Percentiles rank a stretch among this genome's conserved stretches.
phyloP scores from a whole-genome alignment of 805 yeast species.

The Dipodascopsis uninucleata region DNA sequence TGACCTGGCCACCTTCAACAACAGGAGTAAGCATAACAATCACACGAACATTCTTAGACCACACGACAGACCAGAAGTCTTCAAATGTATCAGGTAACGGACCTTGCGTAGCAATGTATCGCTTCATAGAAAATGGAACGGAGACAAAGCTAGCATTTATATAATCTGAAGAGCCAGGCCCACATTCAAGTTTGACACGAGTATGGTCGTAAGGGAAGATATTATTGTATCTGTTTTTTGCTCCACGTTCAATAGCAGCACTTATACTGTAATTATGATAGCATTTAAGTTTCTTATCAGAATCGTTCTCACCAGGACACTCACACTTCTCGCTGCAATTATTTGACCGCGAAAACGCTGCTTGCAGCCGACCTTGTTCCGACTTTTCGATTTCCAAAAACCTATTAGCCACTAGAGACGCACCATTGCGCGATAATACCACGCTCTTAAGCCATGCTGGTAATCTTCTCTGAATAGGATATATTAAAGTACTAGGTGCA shows the following conservation, averaged over 20 bases:
- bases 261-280: too few relatives aligned
- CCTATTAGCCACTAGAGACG: slow-evolving; percentile 45
- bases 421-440: slow-evolving; percentile 39
- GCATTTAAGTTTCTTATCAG: too few relatives aligned
- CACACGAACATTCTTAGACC: slow-evolving; percentile 62
- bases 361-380: slow-evolving; percentile 64
- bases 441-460: slow-evolving; percentile 55
- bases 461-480: slow-evolving; percentile 32
- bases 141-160: slow-evolving; percentile 78
- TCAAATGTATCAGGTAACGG: slow-evolving; percentile 74
- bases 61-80: slow-evolving; percentile 80
- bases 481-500: slow-evolving; percentile 25
- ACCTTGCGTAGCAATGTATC: slow-evolving; percentile 90
- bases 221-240: slow-evolving; percentile 82
- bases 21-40: slow-evolving; percentile 77
- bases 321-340: too few relatives aligned
- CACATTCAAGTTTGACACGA: slow-evolving; percentile 55
- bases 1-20: slow-evolving; percentile 73
- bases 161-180: slow-evolving; percentile 48
- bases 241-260: slow-evolving; percentile 76
- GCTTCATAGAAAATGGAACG: slow-evolving; percentile 38
- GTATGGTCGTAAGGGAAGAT: slow-evolving; percentile 84
- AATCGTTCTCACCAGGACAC: too few relatives aligned
- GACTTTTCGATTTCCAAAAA: slow-evolving; percentile 64
- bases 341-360: too few relatives aligned